These are phyloP conservation scores for Penicillium expansum DNA, from an alignment of 2,329 filamentous ascomycete genomes.

Conservation along the genomic window DNA sequence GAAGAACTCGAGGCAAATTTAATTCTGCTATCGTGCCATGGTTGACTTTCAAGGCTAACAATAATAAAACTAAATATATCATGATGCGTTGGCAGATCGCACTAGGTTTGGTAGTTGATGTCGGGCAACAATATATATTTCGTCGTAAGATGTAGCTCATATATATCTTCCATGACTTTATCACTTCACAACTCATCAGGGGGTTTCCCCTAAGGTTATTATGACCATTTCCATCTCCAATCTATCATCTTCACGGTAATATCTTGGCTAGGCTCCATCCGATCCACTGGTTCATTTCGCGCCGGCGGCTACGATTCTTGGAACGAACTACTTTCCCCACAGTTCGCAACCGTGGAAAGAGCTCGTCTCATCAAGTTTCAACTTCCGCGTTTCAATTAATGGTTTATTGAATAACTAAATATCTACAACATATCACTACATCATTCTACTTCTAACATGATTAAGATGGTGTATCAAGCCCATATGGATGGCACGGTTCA, in stretches of 20 bases:
- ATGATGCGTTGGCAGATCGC: constrained; percentile 22
- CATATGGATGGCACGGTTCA: too few relatives aligned
- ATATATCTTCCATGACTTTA: neutral
- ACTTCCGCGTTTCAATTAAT: too few relatives aligned
- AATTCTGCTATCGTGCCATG: constrained; percentile 9
- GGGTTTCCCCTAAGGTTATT: too few relatives aligned
- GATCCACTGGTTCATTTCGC: constrained; percentile 13
- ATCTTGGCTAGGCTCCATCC: constrained; percentile 9
- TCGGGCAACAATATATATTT: constrained; percentile 16
- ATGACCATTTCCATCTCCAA: too few relatives aligned
- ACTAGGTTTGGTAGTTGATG: neutral
- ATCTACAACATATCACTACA: neutral
- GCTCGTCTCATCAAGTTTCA: neutral
- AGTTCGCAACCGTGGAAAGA: neutral
- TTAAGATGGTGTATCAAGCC: neutral
- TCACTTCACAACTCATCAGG: neutral
- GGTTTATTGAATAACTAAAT: neutral
- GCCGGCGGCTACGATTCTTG: constrained; percentile 1
- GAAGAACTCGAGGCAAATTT: neutral
- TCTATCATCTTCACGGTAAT: neutral
- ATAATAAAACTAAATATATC: neutral
- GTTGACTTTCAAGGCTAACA: constrained; percentile 10
- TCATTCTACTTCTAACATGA: neutral
- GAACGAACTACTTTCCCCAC: constrained; percentile 16
- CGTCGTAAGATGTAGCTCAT: neutral